Base-by-base conservation (phyloP, 2,329 filamentous ascomycete species). In the Talaromyces pinophilus region DNA sequence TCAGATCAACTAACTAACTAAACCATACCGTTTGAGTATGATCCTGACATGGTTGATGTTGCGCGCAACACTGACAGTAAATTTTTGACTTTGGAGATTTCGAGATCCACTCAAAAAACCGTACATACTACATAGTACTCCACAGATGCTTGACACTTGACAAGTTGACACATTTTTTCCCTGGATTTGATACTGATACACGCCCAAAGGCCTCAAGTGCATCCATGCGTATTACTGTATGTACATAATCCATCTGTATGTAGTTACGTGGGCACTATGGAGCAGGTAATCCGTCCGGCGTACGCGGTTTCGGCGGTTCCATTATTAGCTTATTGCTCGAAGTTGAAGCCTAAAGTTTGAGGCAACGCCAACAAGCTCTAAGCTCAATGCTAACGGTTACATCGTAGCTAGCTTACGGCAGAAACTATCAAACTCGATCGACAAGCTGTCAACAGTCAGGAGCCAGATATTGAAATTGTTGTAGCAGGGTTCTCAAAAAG, bases 21-120 rank as follows among this genome's bases (percentile, higher is more conserved):
- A 15, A 22, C 19, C n/a, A 35, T 35, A 25, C n/a, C 54, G 13
- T 38, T 25, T n/a, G n/a, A 38, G 33, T 57, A 35, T 33, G 54
- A 25, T 38, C 54, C 17, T 57, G 30, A 35, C 52, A 55, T 28
- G 28, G 17, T 38, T 38, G 30, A 57, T 22, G 52, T 57, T 25
- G 25, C 52, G 52, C 25, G 30, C 52, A 30, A 57, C 52, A 55
- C 13, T 38, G 19, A 6, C 38, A 40, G 40, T 44, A 44, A 2
- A 2, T 54, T 54, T 30, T 30, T 54, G 50, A 54, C 25, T 54
- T 54, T 54, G 33, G 50, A 33, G 50, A 38, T 22, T 57, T 57
- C 8, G 3, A 57, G 54, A 25, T 57, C 30, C 54, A 57, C 54
- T 11, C n/a, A 2, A 8, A 38, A 38, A 22, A 7, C n/a, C 10